Conservation (phyloP, 129 eudicot species). For the Flaveria bidentis region DNA sequence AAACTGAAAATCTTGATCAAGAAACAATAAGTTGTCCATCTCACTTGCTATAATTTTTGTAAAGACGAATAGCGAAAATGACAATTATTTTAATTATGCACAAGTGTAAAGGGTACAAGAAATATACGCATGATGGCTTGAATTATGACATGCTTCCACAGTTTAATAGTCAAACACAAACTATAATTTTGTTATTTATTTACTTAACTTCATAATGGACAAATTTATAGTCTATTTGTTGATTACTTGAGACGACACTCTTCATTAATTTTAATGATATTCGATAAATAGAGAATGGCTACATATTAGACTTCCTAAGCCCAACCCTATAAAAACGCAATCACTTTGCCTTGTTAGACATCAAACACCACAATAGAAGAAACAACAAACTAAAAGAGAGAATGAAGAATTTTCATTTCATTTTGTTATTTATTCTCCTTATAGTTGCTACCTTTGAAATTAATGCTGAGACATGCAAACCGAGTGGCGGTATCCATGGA, state of each 20-base stretch:
- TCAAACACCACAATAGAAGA: background rate
- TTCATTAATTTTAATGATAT: background rate
- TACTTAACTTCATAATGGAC: background rate
- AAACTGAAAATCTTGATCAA: too few species aligned
- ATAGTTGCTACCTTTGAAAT: background rate
- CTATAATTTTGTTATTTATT: background rate
- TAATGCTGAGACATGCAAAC: constrained; percentile 39
- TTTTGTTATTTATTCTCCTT: constrained; percentile 18
- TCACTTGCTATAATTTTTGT: too few species aligned
- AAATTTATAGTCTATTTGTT: background rate
- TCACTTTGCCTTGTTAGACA: background rate
- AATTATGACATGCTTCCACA: background rate
- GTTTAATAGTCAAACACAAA: background rate
- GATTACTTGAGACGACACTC: background rate
- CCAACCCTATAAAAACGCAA: background rate
- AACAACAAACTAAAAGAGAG: background rate
- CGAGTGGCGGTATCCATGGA: constrained; percentile 44
- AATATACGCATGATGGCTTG: background rate
- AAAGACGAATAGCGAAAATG: background rate
- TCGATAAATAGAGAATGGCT: background rate
- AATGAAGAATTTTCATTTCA: constrained; percentile 34
- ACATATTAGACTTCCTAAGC: background rate
- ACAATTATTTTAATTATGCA: background rate
- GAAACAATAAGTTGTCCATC: too few species aligned
- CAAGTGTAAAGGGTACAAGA: background rate